phyloP scores from a whole-genome alignment of 2,329 filamentous ascomycete genomes.

The Ophiostoma triangulosporum region DNA sequence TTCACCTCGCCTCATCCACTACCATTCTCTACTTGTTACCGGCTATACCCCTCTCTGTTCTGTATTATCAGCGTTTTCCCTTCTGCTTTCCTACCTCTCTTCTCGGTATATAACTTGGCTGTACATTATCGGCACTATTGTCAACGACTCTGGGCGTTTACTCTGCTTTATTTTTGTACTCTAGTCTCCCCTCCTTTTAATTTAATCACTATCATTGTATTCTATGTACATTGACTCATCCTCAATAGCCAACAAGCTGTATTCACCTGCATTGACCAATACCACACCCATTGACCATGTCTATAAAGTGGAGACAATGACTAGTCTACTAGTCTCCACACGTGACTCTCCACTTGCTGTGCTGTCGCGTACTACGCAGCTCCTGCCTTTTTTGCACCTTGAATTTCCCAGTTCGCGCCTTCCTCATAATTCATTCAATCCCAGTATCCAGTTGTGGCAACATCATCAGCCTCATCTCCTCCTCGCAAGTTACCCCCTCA shows the following conservation, averaged over 20 bases:
- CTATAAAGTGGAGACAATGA: not conserved
- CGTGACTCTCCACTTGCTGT: not conserved
- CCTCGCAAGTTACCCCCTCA: not conserved
- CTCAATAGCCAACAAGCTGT: too few relatives aligned
- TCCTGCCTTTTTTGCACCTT: not conserved
- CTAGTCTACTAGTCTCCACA: not conserved
- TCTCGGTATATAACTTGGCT: not conserved
- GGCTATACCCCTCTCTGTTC: not conserved
- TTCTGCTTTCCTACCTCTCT: not conserved
- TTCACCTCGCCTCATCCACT: too few relatives aligned
- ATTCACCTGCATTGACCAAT: too few relatives aligned
- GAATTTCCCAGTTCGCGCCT: not conserved
- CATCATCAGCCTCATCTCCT: not conserved
- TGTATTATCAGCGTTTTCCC: not conserved
- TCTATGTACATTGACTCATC: too few relatives aligned
- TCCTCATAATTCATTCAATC: not conserved
- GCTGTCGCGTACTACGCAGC: not conserved
- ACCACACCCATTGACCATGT: too few relatives aligned
- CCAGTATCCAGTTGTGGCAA: not conserved
- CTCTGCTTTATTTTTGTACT: too few relatives aligned
- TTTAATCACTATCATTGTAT: too few relatives aligned
- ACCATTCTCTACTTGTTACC: not conserved
- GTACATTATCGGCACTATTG: not conserved
- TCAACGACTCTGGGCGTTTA: not conserved
- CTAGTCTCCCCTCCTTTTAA: too few relatives aligned